Conservation (phyloP, 2,329 filamentous ascomycete genomes). For the Colletotrichum orbiculare region DNA sequence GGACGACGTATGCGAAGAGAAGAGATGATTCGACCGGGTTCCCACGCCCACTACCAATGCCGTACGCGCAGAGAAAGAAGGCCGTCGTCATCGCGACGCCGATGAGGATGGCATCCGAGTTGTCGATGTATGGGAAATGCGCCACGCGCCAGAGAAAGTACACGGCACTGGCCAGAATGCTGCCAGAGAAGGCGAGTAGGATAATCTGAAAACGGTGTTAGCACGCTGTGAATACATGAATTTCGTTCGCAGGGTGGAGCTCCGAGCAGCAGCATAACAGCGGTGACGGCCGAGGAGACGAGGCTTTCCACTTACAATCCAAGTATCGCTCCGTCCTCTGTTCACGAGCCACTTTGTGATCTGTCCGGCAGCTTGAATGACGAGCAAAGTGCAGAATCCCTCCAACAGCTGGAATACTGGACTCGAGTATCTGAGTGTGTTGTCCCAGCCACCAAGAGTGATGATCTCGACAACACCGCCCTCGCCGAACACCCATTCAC, state of each 20-base stretch:
- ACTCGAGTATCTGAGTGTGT: slow-evolving; percentile 86
- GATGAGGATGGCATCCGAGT: slow-evolving; percentile 91
- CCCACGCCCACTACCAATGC: slow-evolving; percentile 91
- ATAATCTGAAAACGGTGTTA: slow-evolving; percentile 74
- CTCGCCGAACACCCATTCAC: slow-evolving; percentile 89
- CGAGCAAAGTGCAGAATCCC: slow-evolving; percentile 94
- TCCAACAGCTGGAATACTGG: slow-evolving; percentile 95
- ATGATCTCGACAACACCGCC: slow-evolving; percentile 83
- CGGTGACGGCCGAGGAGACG: background rate
- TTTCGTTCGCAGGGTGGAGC: background rate
- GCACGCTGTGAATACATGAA: slow-evolving; percentile 33
- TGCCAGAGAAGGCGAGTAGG: slow-evolving; percentile 87
- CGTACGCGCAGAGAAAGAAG: slow-evolving; percentile 92
- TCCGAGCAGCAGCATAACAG: background rate
- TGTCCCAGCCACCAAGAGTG: slow-evolving; percentile 90
- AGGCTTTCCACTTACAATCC: slow-evolving; percentile 77
- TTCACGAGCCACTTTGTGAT: slow-evolving; percentile 97
- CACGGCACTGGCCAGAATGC: slow-evolving; percentile 90
- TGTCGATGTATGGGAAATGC: slow-evolving; percentile 92
- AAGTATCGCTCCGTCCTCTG: slow-evolving; percentile 90
- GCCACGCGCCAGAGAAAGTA: slow-evolving; percentile 98
- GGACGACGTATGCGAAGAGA: slow-evolving; percentile 83
- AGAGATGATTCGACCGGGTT: slow-evolving; percentile 68
- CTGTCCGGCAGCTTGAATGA: slow-evolving; percentile 94
- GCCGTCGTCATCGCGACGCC: slow-evolving; percentile 92